Base-by-base conservation (phyloP, 1,139 yeast species). In the Candida pseudocylindracea region DNA sequence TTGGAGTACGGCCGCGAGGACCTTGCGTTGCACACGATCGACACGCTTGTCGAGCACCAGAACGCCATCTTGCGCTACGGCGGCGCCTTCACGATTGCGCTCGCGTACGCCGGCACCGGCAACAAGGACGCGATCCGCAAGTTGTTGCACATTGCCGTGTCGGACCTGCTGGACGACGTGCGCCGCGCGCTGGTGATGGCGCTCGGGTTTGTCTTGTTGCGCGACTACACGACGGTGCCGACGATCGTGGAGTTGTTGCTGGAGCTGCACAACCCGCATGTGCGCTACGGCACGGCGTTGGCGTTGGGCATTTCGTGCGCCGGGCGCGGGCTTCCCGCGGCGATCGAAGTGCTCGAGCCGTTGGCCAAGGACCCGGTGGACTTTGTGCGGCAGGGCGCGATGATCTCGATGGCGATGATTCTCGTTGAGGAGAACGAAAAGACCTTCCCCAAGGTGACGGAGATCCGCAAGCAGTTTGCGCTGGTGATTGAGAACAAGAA, bases 251-350 rank as follows among this genome's bases (percentile, higher is more conserved):
- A 85, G 51, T 63, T 88, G 39, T 63, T 91, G 44, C 71, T 94
- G 1, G 94, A 85, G 53, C 80, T 94, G 1, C 95, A 88, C 53
- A 91, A 88, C 49, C 93, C 98, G 11, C 96, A 91, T 49, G 98
- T 91, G 27, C 79, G 99, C 54, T 88, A 91, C 49, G 99, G 99
- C 56, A 78, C 96, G 30, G 94, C 96, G 2, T 62, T 88, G 71
- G 98, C 99, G 0, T 64, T 88, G 41, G 98, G 96, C 54, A 79
- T 91, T 38, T 72, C 96, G 2, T 85, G 96, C 60, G 95, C 96
- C 26, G 98, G 98, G 34, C 76, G 92, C 50, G 91, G 85, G 5
- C 58, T 79, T 36, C 71, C 76, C 35, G 73, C 88, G 31, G 98
- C 98, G 0, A 67, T 88, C 39, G 94, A 83, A 41, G 83, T 91